Evolutionary conservation across 352 stramenopile species (phyloP), one percentile per base, ranked within the genome.

Genomic region (Globisporangium cystogenes): DNA sequence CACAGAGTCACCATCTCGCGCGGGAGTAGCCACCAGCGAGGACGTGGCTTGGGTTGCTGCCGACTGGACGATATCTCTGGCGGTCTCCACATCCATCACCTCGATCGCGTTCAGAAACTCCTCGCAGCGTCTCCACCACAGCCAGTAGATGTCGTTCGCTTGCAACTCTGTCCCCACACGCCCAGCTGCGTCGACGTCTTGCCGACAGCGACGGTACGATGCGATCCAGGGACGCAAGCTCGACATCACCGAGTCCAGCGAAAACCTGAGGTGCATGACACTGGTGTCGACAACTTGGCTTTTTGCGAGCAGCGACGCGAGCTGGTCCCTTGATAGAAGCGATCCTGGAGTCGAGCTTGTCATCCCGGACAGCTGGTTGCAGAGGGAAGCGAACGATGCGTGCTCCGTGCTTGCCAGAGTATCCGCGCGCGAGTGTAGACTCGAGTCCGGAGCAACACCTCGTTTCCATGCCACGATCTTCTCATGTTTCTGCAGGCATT

Each of bases 401-500:
- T 54, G 40, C 12, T 23, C 20, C 12, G 40, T 55, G 16, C 41
- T 55, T 14, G 36, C 23, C 33, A 51, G 16, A 21, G 41, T 39
- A 21, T n/a, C 59, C 7, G 8, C 53, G 27, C 43, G 31, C n/a
- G 21, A 18, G n/a, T 54, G 27, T 4, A 50, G 44, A 26, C 51
- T 57, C 23, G 52, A 51, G 7, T 76, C 74, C 4, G 5, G 51
- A 26, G 64, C 48, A 24, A 55, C 59, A 56, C 70, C 70, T 26
- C 60, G 31, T 31, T 55, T 66, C 70, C 64, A 87, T 33, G 29
- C 29, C 52, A 70, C 51, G 37, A 87, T 75, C 54, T 90, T 72
- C 40, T 57, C 56, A 44, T 87, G 73, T 35, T 68, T 69, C 53
- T 62, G 46, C n/a, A 66, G 50, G 36, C 77, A 88, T 54, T 86